Conservation (phyloP, 441 rosid genomes). For the Gossypium davidsonii region DNA sequence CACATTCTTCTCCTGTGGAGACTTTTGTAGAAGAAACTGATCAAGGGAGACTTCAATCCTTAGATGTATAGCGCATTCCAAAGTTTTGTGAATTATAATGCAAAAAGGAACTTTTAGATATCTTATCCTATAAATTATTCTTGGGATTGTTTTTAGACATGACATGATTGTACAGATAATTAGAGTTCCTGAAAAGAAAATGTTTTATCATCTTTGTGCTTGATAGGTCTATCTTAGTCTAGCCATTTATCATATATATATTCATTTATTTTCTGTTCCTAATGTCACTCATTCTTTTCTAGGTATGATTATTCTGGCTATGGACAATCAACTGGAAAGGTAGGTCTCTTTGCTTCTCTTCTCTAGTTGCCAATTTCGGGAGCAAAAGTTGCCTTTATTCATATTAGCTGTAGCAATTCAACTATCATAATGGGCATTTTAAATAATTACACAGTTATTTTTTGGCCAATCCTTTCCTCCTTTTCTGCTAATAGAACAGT, state of each 20-base stretch:
- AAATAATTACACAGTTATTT: not conserved
- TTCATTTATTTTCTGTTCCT: slow-evolving; percentile 5
- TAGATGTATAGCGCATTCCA: not conserved
- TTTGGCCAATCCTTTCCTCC: not conserved
- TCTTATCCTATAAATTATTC: not conserved
- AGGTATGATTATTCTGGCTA: slow-evolving; percentile 80
- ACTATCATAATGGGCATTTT: not conserved
- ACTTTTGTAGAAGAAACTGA: not conserved
- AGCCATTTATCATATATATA: not conserved
- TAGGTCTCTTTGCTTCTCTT: slow-evolving; percentile 21
- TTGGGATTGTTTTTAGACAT: not conserved
- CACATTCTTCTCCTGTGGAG: not conserved
- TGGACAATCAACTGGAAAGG: slow-evolving; percentile 77
- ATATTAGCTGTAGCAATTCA: not conserved
- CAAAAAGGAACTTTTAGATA: not conserved
- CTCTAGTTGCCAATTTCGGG: slow-evolving; percentile 17
- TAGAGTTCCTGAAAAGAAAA: slow-evolving; percentile 3
- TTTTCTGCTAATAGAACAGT: not conserved
- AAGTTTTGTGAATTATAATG: not conserved
- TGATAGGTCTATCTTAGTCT: not conserved
- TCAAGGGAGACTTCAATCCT: not conserved
- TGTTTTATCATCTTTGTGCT: not conserved
- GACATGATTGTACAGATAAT: not conserved
- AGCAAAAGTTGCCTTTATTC: not conserved
- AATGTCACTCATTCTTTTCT: slow-evolving; percentile 9